Percentiles rank a stretch among this genome's conserved stretches.
Evolutionary conservation across 768 basidiomycete species (phyloP).

Genomic region (Exidia glandulosa): DNA sequence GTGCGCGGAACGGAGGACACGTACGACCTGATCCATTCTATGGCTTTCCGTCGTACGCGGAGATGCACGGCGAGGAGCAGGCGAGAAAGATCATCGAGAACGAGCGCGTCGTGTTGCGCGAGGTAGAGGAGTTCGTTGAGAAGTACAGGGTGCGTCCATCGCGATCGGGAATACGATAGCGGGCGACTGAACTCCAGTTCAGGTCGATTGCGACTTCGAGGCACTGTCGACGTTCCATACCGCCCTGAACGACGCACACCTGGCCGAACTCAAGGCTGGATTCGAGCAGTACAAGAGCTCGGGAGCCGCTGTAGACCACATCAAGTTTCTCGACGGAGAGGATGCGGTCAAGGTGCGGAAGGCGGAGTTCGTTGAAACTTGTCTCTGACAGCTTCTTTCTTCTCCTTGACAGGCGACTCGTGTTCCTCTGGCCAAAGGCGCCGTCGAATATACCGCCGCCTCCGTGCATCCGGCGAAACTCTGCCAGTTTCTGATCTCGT

Average conservation of each 20-base stretch:
- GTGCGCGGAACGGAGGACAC: neutral
- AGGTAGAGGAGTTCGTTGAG: neutral
- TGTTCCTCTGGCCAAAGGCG: neutral
- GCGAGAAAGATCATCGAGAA: neutral
- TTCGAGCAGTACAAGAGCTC: neutral
- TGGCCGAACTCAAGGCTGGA: neutral
- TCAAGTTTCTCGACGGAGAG: neutral
- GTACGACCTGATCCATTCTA: neutral
- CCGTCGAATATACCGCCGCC: neutral
- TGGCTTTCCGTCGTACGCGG: neutral
- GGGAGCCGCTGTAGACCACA: neutral
- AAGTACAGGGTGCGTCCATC: neutral
- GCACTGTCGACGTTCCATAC: neutral
- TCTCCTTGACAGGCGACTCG: neutral
- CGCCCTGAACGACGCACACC: neutral
- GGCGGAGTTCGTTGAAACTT: neutral
- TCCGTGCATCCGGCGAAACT: neutral
- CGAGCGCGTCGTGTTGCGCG: neutral
- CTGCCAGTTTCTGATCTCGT: neutral
- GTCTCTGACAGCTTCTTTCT: neutral
- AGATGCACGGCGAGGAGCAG: neutral
- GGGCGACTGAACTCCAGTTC: neutral
- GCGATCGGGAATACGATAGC: neutral
- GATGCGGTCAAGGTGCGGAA: neutral
- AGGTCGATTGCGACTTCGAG: neutral